Base-by-base conservation (phyloP, 2,329 filamentous ascomycete species). In the Trichophyton benhamiae region DNA sequence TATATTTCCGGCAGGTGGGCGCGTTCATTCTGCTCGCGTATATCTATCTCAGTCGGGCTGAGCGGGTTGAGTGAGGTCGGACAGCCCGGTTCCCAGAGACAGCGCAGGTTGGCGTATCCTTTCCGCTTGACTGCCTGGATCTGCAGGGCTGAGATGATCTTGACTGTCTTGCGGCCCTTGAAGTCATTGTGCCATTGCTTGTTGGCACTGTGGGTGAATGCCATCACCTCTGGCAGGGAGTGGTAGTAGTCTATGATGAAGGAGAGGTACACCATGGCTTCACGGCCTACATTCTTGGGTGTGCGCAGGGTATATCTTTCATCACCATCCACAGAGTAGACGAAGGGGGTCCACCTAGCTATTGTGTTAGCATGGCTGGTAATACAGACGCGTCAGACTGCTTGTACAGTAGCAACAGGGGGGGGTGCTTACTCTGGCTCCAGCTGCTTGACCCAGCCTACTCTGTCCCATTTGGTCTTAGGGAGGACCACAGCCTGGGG, bases 51-150 rank as follows among this genome's bases (percentile, higher is more conserved):
- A 3, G 66, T 68, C 49, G 75, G 74, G 20, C 71, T 71, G 20
- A 77, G 65, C 0, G 80, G 80, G 49, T 75, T 77, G 59, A 82
- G 78, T 58, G 81, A 79, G 0, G 67, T 67, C 0, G 80, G 80
- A 65, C 80, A 82, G 0, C 80, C 80, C 0, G 81, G 70, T 1
- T 72, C 71, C 79, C 79, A 81, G 22, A 73, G 76, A 64, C 80
- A 83, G 46, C 80, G 78, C 15, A 82, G 73, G 60, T 80, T 82
- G 38, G 80, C 77, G 61, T 82, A 83, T 61, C 80, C 80, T 66
- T 79, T 72, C 61, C 75, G 66, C 58, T 76, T 72, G 44, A 82
- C 72, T 66, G 80, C 77, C 0, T 77, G 72, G 2, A 80, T 60
- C 61, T 80, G 78, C 61, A 82, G 76, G 42, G 76, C 75, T 22